Evolutionary conservation across 169 alveolate species (phyloP).

Genomic region (Babesia divergens): DNA sequence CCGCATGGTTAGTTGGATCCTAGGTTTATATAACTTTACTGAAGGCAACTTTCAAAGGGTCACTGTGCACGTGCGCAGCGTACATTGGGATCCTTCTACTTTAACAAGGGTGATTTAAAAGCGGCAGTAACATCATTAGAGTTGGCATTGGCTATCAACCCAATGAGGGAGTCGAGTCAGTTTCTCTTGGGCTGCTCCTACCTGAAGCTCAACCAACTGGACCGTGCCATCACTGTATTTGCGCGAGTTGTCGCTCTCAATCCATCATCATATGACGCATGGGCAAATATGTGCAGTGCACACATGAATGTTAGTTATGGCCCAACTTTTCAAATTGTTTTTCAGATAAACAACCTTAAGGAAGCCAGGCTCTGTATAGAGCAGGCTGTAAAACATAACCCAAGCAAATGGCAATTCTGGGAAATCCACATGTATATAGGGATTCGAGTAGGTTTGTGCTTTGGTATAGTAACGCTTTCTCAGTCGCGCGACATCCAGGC

Average conservation of each 20-base stretch:
- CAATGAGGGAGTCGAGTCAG: slow-evolving; percentile 67
- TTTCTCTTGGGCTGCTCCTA: slow-evolving; percentile 71
- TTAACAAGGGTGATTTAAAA: slow-evolving; percentile 47
- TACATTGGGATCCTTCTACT: slow-evolving; percentile 70
- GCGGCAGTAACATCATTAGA: slow-evolving; percentile 63
- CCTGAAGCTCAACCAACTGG: slow-evolving; percentile 60
- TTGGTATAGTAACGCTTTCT: not conserved
- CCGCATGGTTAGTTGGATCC: slow-evolving; percentile 59
- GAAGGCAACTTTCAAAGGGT: slow-evolving; percentile 55
- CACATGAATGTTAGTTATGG: slow-evolving; percentile 60
- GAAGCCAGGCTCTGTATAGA: slow-evolving; percentile 69
- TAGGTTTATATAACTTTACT: not conserved
- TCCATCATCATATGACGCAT: slow-evolving; percentile 67
- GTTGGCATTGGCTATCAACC: slow-evolving; percentile 67
- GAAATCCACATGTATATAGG: slow-evolving; percentile 66
- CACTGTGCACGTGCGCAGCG: slow-evolving; percentile 75
- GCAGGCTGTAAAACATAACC: slow-evolving; percentile 72
- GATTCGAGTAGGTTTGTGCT: slow-evolving; percentile 39
- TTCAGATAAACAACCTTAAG: slow-evolving; percentile 37
- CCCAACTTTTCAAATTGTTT: not conserved
- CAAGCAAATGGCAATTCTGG: slow-evolving; percentile 76
- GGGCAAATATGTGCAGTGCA: slow-evolving; percentile 74
- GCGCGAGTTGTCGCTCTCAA: slow-evolving; percentile 69
- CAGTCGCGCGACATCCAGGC: slow-evolving; percentile 66
- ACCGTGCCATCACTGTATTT: slow-evolving; percentile 65